Conservation (phyloP, 129 eudicot species). For the Daucus carota region DNA sequence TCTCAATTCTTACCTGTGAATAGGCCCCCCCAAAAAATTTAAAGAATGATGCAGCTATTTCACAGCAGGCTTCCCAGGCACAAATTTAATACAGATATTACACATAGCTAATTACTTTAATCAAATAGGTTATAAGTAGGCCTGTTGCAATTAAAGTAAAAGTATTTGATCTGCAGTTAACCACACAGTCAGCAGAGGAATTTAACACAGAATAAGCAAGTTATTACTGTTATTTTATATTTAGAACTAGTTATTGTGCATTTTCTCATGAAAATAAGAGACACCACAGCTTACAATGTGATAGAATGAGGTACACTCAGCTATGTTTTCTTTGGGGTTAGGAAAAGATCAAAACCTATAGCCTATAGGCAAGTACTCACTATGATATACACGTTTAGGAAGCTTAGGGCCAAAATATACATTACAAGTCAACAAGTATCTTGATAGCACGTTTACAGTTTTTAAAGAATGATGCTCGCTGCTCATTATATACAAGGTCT, state of each 20-base stretch:
- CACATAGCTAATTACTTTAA: background rate
- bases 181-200: background rate
- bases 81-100: background rate
- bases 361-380: background rate
- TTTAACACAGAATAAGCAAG: background rate
- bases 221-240: background rate
- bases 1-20: conserved; percentile 88
- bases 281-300: background rate
- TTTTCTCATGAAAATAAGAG: background rate
- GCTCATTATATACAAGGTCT: background rate
- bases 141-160: background rate
- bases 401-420: background rate
- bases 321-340: background rate
- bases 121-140: background rate
- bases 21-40: background rate
- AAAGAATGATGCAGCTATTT: background rate
- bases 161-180: background rate
- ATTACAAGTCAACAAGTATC: background rate
- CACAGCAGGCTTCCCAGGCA: background rate
- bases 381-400: background rate
- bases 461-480: background rate
- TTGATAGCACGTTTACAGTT: background rate
- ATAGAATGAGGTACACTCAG: background rate
- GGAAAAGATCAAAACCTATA: background rate
- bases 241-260: background rate